Evolutionary conservation across 2,329 filamentous ascomycete genomes (phyloP).

Genomic region (Paramyrothecium roridum): DNA sequence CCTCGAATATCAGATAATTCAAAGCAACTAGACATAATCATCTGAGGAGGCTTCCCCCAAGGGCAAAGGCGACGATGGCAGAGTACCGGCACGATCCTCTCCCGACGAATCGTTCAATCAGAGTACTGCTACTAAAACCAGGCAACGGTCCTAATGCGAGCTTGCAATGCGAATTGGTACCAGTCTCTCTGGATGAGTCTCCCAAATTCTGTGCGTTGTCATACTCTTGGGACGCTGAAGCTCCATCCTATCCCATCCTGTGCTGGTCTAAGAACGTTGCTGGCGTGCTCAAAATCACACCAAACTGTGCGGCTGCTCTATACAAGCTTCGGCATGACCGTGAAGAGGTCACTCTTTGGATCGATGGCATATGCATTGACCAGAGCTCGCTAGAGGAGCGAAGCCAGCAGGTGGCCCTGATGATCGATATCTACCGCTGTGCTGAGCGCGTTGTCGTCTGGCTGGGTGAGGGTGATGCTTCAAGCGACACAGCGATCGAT

Average conservation of each 20-base stretch:
- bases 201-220: neutral
- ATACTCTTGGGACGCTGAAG: neutral
- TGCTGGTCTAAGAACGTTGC: neutral
- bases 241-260: neutral
- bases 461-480: neutral
- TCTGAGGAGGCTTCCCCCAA: no score
- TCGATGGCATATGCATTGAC: neutral
- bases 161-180: neutral
- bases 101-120: neutral
- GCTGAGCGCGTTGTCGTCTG: neutral
- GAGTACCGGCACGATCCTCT: neutral
- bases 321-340: neutral
- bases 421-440: neutral
- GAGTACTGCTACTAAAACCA: neutral
- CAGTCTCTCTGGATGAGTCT: neutral
- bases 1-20: no score
- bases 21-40: no score
- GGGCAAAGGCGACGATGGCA: no score
- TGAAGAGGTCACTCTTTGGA: neutral
- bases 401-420: neutral
- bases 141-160: neutral
- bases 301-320: neutral
- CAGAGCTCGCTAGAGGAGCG: neutral
- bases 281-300: neutral
- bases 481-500: neutral